phyloP scores from a whole-genome alignment of 192 early-diverging fungal genomes.

The Pilobolus umbonatus region DNA sequence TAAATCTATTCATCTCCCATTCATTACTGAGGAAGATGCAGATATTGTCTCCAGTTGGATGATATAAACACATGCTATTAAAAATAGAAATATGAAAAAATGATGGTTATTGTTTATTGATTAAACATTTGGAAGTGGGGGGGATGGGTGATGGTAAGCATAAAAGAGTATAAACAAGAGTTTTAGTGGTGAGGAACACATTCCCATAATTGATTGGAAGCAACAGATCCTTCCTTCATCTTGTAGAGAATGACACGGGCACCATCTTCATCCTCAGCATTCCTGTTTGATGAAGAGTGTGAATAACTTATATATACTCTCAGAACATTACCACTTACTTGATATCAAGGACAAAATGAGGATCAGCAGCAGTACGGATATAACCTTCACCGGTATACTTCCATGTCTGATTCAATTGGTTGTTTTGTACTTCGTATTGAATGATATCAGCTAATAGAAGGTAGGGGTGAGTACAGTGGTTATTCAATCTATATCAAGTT shows the following conservation, averaged over 20 bases:
- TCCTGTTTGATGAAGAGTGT: background rate
- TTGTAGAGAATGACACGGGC: constrained; percentile 21
- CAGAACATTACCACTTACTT: background rate
- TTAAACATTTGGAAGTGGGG: background rate
- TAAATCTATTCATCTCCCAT: constrained; percentile 75
- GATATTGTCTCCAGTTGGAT: constrained; percentile 55
- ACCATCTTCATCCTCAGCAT: constrained; percentile 18
- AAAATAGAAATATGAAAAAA: background rate
- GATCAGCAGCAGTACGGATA: constrained; percentile 17
- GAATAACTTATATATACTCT: background rate
- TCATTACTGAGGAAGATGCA: constrained; percentile 53
- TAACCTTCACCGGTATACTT: constrained; percentile 14
- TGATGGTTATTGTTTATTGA: background rate
- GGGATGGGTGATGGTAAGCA: background rate
- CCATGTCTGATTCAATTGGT: constrained; percentile 15
- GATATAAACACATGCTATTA: too few species aligned
- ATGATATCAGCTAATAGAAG: constrained; percentile 13
- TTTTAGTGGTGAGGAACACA: constrained; percentile 6
- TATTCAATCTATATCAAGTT: background rate
- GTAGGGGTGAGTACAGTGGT: background rate
- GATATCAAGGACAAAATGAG: constrained; percentile 21
- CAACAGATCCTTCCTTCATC: constrained; percentile 15
- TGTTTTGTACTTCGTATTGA: constrained; percentile 11
- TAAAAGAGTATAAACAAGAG: background rate
- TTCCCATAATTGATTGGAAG: constrained; percentile 24